Evolutionary conservation across 108 stramenopile species (phyloP).

Genomic region (Parietichytrium sp.): DNA sequence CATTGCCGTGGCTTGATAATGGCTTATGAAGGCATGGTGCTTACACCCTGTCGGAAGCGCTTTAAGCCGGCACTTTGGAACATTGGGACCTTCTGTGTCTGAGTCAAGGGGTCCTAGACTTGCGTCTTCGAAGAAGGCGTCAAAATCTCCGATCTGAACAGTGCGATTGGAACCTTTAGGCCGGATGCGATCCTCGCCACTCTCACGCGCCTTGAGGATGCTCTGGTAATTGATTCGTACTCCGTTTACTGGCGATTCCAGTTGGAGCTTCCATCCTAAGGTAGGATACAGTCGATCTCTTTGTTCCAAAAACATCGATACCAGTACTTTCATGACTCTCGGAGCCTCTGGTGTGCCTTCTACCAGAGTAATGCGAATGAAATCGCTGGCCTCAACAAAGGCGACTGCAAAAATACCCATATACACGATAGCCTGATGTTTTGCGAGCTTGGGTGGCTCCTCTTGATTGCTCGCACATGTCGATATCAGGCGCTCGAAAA

Average conservation of each 20-base stretch:
- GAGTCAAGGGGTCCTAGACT: too few relatives aligned
- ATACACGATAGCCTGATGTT: not conserved
- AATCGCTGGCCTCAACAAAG: not conserved
- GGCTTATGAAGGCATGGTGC: not conserved
- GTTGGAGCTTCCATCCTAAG: not conserved
- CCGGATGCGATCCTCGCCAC: too few relatives aligned
- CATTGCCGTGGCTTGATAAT: not conserved
- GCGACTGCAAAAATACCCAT: not conserved
- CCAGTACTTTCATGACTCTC: not conserved
- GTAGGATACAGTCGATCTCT: not conserved
- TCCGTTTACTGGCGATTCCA: not conserved
- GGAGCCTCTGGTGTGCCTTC: not conserved
- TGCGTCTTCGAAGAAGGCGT: too few relatives aligned
- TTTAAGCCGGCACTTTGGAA: too few relatives aligned
- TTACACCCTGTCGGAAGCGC: too few relatives aligned
- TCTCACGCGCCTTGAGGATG: too few relatives aligned
- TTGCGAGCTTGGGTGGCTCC: not conserved
- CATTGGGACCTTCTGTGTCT: too few relatives aligned
- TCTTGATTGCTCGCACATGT: not conserved
- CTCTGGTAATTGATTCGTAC: not conserved
- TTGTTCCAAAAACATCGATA: not conserved
- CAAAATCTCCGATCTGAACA: too few relatives aligned
- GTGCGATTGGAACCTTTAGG: too few relatives aligned
- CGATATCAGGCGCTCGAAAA: not conserved
- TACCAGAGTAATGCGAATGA: not conserved